A percentile compares a stretch with the other conserved stretches of the same genome.
Conservation (phyloP, 2,329 filamentous ascomycete species). For the Stagonosporopsis chrysanthemi region DNA sequence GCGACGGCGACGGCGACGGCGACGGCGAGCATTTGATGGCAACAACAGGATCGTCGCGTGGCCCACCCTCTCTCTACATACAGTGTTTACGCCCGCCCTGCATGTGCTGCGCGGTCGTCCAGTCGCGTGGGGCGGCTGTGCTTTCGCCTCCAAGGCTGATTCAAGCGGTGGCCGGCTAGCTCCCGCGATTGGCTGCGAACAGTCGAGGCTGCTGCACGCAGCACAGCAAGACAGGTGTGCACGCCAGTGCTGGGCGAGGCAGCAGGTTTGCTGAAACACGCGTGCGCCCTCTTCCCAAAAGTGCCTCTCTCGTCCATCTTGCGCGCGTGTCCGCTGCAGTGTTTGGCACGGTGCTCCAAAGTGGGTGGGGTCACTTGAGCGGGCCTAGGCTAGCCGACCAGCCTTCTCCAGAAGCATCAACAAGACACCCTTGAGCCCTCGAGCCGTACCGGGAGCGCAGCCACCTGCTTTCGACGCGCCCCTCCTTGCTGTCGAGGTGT, state of each 20-base stretch:
- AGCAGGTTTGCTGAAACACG: slow-evolving; percentile 40
- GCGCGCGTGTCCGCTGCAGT: slow-evolving; percentile 21
- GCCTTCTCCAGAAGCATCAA: slow-evolving; percentile 2
- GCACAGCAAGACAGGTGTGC: slow-evolving; percentile 33
- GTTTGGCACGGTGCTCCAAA: slow-evolving; percentile 3
- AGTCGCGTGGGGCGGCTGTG: slow-evolving; percentile 29
- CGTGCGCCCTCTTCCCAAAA: slow-evolving; percentile 18
- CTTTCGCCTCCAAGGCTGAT: slow-evolving; percentile 38
- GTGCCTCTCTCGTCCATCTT: slow-evolving; percentile 19
- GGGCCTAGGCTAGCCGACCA: slow-evolving; percentile 12
- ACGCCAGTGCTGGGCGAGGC: slow-evolving; percentile 36
- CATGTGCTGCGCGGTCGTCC: slow-evolving; percentile 21
- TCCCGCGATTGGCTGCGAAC: slow-evolving; percentile 35
- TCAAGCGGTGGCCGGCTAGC: slow-evolving; percentile 38
- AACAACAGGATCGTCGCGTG: neutral
- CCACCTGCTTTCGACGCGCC: slow-evolving; percentile 36
- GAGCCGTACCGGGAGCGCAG: slow-evolving; percentile 33
- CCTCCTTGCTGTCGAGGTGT: slow-evolving; percentile 24
- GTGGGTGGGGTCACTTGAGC: slow-evolving; percentile 12
- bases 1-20: neutral
- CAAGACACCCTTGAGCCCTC: slow-evolving; percentile 4
- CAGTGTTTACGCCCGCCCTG: slow-evolving; percentile 24
- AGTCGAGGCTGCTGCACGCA: slow-evolving; percentile 29
- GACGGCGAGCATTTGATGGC: neutral
- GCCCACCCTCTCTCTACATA: slow-evolving; percentile 7